phyloP scores from a whole-genome alignment of 2,329 filamentous ascomycete genomes.

The Metarhizium sp. region DNA sequence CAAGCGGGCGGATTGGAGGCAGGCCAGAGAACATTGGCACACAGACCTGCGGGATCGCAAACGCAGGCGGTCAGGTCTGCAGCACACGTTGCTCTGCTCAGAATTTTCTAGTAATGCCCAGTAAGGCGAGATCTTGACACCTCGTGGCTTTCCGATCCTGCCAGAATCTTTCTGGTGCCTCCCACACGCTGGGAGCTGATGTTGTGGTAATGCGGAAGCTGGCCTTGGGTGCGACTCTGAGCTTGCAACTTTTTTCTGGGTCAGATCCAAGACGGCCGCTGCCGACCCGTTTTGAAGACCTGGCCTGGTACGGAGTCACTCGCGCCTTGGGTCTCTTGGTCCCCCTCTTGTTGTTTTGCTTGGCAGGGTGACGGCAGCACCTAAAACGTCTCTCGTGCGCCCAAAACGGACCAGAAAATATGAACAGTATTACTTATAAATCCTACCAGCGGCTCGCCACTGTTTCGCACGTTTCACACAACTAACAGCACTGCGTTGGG shows the following conservation, averaged over 20 bases:
- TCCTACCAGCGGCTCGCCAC: not conserved
- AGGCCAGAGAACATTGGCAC: not conserved
- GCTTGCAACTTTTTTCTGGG: conserved; percentile 18
- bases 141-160: not conserved
- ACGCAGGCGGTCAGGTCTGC: not conserved
- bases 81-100: not conserved
- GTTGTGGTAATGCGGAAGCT: not conserved
- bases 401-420: no score
- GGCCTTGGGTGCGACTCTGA: not conserved
- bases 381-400: no score
- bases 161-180: not conserved
- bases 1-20: not conserved
- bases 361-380: no score
- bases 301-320: not conserved
- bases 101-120: not conserved
- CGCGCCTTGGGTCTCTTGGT: no score
- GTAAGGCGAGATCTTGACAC: not conserved
- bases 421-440: not conserved
- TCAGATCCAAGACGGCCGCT: conserved; percentile 5
- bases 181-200: not conserved
- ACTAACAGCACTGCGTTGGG: not conserved
- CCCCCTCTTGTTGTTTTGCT: no score
- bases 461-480: not conserved
- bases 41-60: not conserved
- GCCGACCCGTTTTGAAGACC: conserved; percentile 2